These are phyloP conservation scores for Pouteria glomerata DNA, from an alignment of 148 eudicot species.

Conservation along the genomic window DNA sequence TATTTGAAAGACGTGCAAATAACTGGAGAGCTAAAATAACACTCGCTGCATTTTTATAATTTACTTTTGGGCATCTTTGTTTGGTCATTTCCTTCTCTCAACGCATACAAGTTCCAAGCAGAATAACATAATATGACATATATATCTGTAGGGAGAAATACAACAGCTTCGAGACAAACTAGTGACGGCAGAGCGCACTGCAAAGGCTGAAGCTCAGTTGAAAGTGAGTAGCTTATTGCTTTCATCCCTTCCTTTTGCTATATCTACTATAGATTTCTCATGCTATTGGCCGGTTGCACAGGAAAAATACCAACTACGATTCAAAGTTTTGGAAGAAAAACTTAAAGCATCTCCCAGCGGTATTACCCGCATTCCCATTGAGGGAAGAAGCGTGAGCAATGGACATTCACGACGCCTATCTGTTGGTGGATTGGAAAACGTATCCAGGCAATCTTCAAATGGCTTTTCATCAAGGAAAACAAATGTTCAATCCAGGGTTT, in stretches of 20 bases:
- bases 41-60: background rate
- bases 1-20: background rate
- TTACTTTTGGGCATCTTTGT: background rate
- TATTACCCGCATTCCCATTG: slow-evolving; percentile 33
- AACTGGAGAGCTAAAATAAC: background rate
- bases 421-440: slow-evolving; percentile 62
- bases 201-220: slow-evolving; percentile 88
- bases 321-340: slow-evolving; percentile 91
- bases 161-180: slow-evolving; percentile 89
- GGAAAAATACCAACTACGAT: slow-evolving; percentile 87
- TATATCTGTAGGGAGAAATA: slow-evolving; percentile 67
- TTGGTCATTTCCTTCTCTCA: background rate
- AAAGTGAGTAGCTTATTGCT: slow-evolving; percentile 50
- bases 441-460: slow-evolving; percentile 54
- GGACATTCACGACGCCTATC: slow-evolving; percentile 69
- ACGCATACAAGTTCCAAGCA: background rate
- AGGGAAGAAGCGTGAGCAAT: slow-evolving; percentile 51
- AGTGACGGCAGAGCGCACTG: slow-evolving; percentile 81
- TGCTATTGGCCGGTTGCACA: slow-evolving; percentile 19
- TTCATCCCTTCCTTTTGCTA: background rate
- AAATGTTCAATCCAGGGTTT: slow-evolving; percentile 35
- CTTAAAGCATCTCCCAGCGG: slow-evolving; percentile 45
- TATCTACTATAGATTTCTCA: slow-evolving; percentile 1
- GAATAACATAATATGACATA: background rate
- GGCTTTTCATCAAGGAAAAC: slow-evolving; percentile 51